A percentile compares a stretch with the other conserved stretches of the same genome.
phyloP scores from a whole-genome alignment of 495 filamentous ascomycete species.

The Trichoderma asperelloides region DNA sequence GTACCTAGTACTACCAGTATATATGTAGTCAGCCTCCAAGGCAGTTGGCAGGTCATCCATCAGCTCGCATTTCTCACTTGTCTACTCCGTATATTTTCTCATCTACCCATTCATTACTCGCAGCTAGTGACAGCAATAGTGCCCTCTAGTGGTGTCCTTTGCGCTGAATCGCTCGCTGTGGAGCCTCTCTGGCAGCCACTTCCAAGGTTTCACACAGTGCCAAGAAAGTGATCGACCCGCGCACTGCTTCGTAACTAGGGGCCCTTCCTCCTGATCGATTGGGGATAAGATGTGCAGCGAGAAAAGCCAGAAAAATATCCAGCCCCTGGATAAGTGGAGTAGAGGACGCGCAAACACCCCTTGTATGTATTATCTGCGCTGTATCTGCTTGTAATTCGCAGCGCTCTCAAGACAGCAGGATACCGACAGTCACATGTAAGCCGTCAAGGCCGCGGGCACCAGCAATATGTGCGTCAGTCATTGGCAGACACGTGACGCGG shows the following conservation, averaged over 20 bases:
- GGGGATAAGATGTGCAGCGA: background rate
- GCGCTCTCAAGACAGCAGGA: too few species aligned
- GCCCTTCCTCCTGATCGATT: background rate
- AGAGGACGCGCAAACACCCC: background rate
- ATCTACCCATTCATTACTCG: background rate
- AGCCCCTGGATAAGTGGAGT: slow-evolving; percentile 5
- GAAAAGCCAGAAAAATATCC: background rate
- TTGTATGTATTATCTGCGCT: background rate
- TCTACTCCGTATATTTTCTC: too few species aligned
- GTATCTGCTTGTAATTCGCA: background rate
- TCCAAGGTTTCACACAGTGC: background rate
- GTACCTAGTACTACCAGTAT: too few species aligned
- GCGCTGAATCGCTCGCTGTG: background rate
- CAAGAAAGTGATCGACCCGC: background rate
- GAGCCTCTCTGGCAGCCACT: background rate
- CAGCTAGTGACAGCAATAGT: background rate
- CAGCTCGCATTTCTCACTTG: background rate
- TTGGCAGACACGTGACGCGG: too few species aligned
- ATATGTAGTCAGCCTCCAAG: too few species aligned
- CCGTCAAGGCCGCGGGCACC: too few species aligned
- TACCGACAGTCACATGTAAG: too few species aligned
- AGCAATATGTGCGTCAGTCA: too few species aligned
- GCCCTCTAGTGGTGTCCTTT: background rate
- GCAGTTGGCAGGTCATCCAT: background rate
- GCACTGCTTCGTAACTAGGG: background rate